These are phyloP conservation scores for Karstenula rhodostoma DNA, from an alignment of 2,329 filamentous ascomycete genomes.

Conservation along the genomic window DNA sequence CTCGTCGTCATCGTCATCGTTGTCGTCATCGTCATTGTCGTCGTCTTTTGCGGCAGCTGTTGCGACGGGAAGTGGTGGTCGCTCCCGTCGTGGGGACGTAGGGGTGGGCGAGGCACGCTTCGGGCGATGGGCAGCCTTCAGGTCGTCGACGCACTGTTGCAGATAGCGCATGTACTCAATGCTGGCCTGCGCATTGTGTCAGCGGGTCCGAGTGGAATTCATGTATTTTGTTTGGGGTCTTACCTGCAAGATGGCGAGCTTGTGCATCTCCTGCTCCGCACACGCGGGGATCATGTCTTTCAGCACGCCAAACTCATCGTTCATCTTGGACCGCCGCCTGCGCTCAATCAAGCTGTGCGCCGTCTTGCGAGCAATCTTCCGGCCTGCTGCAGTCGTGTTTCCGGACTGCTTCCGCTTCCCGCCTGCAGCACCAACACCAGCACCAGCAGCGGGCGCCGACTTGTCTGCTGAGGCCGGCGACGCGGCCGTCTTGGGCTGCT, in stretches of 20 bases:
- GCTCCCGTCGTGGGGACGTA: constrained; percentile 36
- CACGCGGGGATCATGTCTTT: constrained; percentile 97
- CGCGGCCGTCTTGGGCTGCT: constrained; percentile 29
- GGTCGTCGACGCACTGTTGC: constrained; percentile 82
- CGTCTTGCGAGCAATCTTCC: constrained; percentile 94
- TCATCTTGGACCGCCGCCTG: constrained; percentile 93
- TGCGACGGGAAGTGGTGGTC: constrained; percentile 27
- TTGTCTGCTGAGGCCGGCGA: constrained; percentile 33
- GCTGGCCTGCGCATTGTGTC: constrained; percentile 70
- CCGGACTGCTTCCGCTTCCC: constrained; percentile 76
- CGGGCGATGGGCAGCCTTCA: constrained; percentile 63
- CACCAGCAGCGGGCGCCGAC: constrained; percentile 22
- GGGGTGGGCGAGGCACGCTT: constrained; percentile 39
- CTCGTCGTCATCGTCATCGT: constrained; percentile 55
- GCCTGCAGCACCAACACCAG: constrained; percentile 37
- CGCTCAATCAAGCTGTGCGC: constrained; percentile 96
- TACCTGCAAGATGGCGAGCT: constrained; percentile 92
- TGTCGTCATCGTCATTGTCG: constrained; percentile 55
- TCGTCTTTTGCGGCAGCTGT: constrained; percentile 43
- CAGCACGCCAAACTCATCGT: constrained; percentile 92
- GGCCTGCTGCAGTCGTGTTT: constrained; percentile 81
- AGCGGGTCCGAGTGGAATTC: not conserved
- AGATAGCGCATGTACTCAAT: constrained; percentile 97
- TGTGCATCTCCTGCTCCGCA: constrained; percentile 95
- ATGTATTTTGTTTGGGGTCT: not conserved